Evolutionary conservation across 202 grass and related monocot genomes (phyloP), one percentile per base, ranked within the genome.

Genomic region (Dendrocalamus latiflorus): DNA sequence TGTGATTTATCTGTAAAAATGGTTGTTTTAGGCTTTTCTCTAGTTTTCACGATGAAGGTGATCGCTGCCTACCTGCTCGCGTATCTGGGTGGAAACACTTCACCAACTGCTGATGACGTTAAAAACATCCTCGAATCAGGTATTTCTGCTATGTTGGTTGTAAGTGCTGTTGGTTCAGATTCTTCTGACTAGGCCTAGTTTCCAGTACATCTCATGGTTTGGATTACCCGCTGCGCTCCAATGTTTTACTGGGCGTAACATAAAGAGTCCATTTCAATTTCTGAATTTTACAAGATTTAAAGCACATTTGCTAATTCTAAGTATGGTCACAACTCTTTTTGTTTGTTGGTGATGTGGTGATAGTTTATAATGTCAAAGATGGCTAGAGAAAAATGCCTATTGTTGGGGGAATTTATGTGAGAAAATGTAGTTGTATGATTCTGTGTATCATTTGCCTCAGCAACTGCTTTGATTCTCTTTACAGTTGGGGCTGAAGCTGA

Each of bases 101-200:
- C 62, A 21, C 91, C 88, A 0, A 70, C 72, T 55, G 83, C 88
- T 25, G 86, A 59, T 80, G 91, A 91, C 24, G 6, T 94, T 53
- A 88, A 71, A 75, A 86, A 33, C 80, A 94, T 94, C 78, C 86
- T 94, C 21, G 91, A 87, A 55, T 91, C 86, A 87, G 91, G 91
- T 91, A 86, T 59, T 49, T 80, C 70, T 74, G 36, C n/a, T 75
- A 20, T 65, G 10, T 21, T 79, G 22, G 17, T 76, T 85, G 30
- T 41, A 28, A 8, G 2, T 57, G 20, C 13, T 30, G 36, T 22
- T 59, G 2, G 12, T 72, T 37, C 20, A 65, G 6, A 24, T 72
- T 26, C 25, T 68, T 74, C 24, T 9, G 43, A 43, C 22, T 26
- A 20, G 1, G 30, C 14, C 16, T 42, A 53, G 2, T 65, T 56